Base-by-base conservation (phyloP, 1,284 basidiomycete species). In the Marasmius sp. region DNA sequence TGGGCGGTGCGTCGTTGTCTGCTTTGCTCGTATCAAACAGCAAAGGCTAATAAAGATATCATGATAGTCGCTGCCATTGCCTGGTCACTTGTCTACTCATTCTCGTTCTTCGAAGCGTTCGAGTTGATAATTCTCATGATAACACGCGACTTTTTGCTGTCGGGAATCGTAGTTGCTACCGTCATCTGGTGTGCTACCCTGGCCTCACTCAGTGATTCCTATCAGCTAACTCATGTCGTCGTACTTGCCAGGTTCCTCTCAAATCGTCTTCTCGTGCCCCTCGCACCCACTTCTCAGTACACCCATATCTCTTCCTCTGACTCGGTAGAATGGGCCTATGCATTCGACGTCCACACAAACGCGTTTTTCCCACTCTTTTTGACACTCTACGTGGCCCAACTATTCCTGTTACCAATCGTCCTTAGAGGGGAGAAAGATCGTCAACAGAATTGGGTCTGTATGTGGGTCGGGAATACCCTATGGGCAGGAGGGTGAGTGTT, bases 281-380 rank as follows among this genome's bases (percentile, higher is more conserved):
- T 93, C 49, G 87, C 89, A 0, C 88, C 89, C 14, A 85, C 91
- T 12, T 85, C 91, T 52, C 89, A 91, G 73, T 86, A 87, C 16
- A 85, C 87, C 3, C 84, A 51, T 54, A 54, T 10, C 6, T 37
- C 52, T 37, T 16, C 86, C 0, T 81, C 85, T 6, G 92, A 94
- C 68, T 87, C 91, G 22, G 91, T 95, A 50, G 93, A 95, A 80
- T 95, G 92, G 90, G 91, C 89, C 6, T 97, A 96, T 75, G 92
- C 92, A 14, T 96, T 98, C 70, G 95, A 97, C 74, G 92, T 97
- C 16, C 94, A 96, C 72, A 95, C 92, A 65, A 97, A 97, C 71
- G 88, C 93, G 5, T 97, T 97, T 82, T 97, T 97, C 77, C 95
- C 95, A 4, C 80, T 94, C 59, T 96, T 93, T 76, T 83, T 97